phyloP scores from a whole-genome alignment of 106 monocot genomes.

The Allium sativum region DNA sequence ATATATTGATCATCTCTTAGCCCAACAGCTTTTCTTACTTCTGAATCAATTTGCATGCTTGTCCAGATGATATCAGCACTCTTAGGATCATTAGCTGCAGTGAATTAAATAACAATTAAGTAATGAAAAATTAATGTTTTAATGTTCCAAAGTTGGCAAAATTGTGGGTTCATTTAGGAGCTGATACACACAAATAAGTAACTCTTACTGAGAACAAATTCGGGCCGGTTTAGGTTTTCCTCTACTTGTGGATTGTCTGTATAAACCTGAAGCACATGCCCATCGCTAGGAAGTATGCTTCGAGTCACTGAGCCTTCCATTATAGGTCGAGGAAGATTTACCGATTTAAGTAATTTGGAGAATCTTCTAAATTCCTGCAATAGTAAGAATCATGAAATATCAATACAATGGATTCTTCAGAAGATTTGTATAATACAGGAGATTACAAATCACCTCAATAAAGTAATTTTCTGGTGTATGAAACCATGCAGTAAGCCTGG shows the following conservation, averaged over 20 bases:
- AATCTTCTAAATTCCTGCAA: conserved; percentile 64
- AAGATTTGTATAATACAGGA: background rate
- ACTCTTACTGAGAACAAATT: conserved; percentile 76
- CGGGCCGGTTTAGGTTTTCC: conserved; percentile 60
- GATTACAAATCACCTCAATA: conserved; percentile 45
- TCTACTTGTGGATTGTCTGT: conserved; percentile 90
- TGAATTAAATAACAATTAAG: background rate
- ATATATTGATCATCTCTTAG: conserved; percentile 56
- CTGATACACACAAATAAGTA: background rate
- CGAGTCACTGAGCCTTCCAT: conserved; percentile 9
- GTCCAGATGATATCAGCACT: conserved; percentile 95
- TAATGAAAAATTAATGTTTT: background rate
- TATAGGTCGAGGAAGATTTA: conserved; percentile 10
- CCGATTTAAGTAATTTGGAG: conserved; percentile 27
- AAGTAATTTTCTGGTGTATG: conserved; percentile 92
- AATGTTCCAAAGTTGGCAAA: no score
- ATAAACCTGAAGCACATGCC: conserved; percentile 48
- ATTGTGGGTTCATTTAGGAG: background rate
- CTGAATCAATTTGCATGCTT: conserved; percentile 79
- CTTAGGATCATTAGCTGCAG: conserved; percentile 72
- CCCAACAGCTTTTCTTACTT: conserved; percentile 60
- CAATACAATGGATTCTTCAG: background rate
- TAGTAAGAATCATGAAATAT: background rate
- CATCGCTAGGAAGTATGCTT: conserved; percentile 50
- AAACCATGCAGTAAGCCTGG: conserved; percentile 98